Evolutionary conservation across 2,329 filamentous ascomycete genomes (phyloP), one percentile per base, ranked within the genome.

Genomic region (Lachnellula hyalina): DNA sequence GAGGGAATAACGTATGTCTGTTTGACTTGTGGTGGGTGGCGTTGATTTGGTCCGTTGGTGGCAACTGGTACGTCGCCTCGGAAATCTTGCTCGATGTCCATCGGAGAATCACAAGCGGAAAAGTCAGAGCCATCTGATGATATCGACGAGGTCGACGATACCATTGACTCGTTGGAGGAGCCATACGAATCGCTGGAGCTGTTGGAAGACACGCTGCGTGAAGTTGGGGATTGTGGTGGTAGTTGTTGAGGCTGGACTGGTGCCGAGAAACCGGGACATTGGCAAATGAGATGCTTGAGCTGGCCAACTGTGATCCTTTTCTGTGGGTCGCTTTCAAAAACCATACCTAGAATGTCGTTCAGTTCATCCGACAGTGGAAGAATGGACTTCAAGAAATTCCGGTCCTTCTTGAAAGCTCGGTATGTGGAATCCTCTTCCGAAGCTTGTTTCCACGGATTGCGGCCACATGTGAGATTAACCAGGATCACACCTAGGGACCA

Each of bases 401-500:
- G 84, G 69, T 91, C 90, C 76, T 87, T 87, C 65, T 89, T 82
- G 74, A 89, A 97, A 52, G 92, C 92, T 67, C 88, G 84, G 81
- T 97, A 99, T 46, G 94, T 97, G 61, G 90, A 90, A 73, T 99
- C 94, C 72, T 96, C 90, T 64, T 84, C 78, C 12, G 91, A 96
- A 59, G 94, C 94, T 71, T 94, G 88, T 77, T 97, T 97, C 94
- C 94, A 99, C 56, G 94, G 94, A 74, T 99, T 99, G 71, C 94
- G 90, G 69, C 94, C 94, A 75, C 94, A 99, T 50, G 91, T 96
- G 63, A 99, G 80, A 77, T 99, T 99, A 66, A 99, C 91, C 58
- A 99, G 81, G 70, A 99, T 96, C 51, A 99, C 93, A 64, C 94
- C 94, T n/a, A 99, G 82, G 68, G 89, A 93, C 94, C 94, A 99